Evolutionary conservation across 2,329 filamentous ascomycete species (phyloP).

Genomic region (Microsporum ferrugineum): DNA sequence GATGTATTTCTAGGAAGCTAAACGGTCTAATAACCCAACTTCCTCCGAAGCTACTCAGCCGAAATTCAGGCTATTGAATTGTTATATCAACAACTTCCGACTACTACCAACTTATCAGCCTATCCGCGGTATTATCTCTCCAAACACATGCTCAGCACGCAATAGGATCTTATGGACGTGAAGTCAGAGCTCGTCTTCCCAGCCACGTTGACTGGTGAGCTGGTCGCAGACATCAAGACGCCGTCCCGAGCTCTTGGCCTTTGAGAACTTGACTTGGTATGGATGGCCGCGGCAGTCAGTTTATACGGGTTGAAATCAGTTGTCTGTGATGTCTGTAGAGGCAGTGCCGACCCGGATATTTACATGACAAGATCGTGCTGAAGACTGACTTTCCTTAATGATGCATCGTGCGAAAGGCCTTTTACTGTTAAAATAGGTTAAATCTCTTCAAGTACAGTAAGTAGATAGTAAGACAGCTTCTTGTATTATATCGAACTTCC

Average conservation of each 20-base stretch:
- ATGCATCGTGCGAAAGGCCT: no score
- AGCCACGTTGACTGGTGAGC: background rate
- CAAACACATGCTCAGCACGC: background rate
- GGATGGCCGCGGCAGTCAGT: background rate
- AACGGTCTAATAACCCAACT: no score
- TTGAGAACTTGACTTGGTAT: background rate
- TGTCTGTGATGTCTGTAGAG: background rate
- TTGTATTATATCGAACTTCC: background rate
- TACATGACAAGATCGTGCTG: background rate
- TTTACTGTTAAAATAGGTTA: no score
- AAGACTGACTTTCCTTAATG: no score
- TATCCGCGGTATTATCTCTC: background rate
- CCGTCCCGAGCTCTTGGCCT: background rate
- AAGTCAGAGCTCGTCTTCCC: conserved; percentile 2
- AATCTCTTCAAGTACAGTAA: no score
- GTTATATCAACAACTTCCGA: no score
- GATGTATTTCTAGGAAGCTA: no score
- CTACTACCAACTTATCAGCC: background rate
- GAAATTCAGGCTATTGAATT: no score
- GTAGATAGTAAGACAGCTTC: no score
- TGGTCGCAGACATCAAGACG: background rate
- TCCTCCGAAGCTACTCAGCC: no score
- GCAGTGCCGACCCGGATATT: background rate
- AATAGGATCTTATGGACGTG: background rate
- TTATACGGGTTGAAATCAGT: background rate